Evolutionary conservation across 2,329 filamentous ascomycete genomes (phyloP).

Genomic region (Colletotrichum cereale): DNA sequence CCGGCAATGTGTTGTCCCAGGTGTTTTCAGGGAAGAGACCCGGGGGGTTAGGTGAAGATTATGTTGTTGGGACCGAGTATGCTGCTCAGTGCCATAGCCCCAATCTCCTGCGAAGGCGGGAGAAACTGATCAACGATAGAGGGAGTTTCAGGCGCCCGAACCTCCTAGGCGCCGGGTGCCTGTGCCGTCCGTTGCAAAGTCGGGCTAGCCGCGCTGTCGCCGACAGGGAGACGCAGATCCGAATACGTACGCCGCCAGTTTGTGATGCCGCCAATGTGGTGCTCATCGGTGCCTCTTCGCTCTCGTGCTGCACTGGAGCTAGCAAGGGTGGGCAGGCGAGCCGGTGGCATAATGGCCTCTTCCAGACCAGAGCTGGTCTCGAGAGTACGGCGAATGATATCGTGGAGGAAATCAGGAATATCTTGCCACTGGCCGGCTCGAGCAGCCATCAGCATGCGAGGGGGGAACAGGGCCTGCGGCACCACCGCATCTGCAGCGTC

Average conservation of each 20-base stretch:
- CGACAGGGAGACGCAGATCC: slow-evolving; percentile 56
- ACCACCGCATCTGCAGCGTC: slow-evolving; percentile 47
- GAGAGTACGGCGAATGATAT: slow-evolving; percentile 62
- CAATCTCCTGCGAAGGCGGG: background rate
- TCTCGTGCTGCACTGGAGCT: slow-evolving; percentile 24
- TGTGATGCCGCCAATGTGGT: slow-evolving; percentile 21
- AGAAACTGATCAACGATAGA: background rate
- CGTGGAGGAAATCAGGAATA: slow-evolving; percentile 68
- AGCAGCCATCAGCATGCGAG: slow-evolving; percentile 66
- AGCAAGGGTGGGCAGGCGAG: slow-evolving; percentile 3
- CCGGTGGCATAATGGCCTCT: slow-evolving; percentile 7
- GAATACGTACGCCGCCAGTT: slow-evolving; percentile 47
- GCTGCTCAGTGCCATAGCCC: background rate
- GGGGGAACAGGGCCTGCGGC: slow-evolving; percentile 58
- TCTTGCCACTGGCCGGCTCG: slow-evolving; percentile 69
- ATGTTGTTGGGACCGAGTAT: background rate
- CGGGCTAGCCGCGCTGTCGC: slow-evolving; percentile 44
- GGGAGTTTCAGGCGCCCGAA: background rate
- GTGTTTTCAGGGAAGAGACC: background rate
- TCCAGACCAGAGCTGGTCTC: slow-evolving; percentile 46
- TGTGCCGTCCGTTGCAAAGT: slow-evolving; percentile 48
- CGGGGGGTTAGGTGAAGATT: background rate
- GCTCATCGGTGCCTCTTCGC: slow-evolving; percentile 36
- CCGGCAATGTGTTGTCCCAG: background rate
- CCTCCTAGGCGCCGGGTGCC: slow-evolving; percentile 46